A percentile compares a stretch with the other conserved stretches of the same genome.
Conservation (phyloP, 2,329 filamentous ascomycete genomes). For the Hypomyces perniciosus region DNA sequence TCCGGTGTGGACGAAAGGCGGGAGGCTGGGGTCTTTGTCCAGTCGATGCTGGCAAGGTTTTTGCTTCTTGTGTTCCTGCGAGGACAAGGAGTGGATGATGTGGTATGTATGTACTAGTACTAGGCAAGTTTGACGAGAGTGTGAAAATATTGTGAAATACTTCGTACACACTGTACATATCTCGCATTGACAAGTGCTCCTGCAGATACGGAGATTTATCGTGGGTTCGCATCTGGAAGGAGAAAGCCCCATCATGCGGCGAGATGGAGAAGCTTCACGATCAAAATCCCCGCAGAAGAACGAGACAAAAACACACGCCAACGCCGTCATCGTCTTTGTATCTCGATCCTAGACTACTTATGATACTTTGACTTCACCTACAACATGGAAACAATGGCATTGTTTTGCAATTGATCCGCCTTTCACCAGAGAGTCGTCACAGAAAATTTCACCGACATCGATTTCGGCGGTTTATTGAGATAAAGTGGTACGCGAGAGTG, state of each 20-base stretch:
- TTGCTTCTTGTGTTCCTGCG: not conserved
- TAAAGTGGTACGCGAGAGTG: too few relatives aligned
- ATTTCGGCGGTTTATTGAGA: not conserved
- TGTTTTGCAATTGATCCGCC: conserved; percentile 9
- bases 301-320: not conserved
- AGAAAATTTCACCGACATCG: conserved; percentile 1
- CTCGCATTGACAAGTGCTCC: not conserved
- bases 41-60: not conserved
- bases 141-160: conserved; percentile 1
- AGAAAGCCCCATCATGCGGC: not conserved
- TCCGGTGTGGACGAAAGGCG: conserved; percentile 1
- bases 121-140: not conserved
- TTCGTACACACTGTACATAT: not conserved
- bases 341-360: not conserved
- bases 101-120: not conserved
- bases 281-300: not conserved
- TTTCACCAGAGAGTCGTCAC: not conserved
- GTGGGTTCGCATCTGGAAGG: not conserved
- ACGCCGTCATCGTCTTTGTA: not conserved
- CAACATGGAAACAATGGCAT: not conserved
- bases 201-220: not conserved
- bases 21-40: not conserved
- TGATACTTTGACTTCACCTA: not conserved
- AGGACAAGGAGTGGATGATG: not conserved
- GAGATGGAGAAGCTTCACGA: not conserved